Base-by-base conservation (phyloP, 106 monocot genomes). In the Allium sativum region DNA sequence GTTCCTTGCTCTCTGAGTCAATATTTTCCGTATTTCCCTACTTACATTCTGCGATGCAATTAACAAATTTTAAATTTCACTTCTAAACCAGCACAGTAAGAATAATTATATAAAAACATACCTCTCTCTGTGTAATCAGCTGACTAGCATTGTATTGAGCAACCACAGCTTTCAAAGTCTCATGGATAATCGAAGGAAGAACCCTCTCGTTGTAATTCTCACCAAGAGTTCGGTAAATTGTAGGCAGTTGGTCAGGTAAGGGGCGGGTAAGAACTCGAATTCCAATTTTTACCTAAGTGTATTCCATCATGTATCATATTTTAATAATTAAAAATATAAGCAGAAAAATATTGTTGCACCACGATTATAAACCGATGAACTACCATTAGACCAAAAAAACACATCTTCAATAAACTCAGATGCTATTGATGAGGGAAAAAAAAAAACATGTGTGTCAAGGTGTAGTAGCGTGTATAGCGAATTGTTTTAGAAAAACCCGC, bases 141-240 rank as follows among this genome's bases (percentile, higher is more conserved):
- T 96, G 96, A 56, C 87, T 96, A 48, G 87, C 96, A 82, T 96
- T 91, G 77, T 96, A 96, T 60, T 96, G 95, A 2, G 90, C 95
- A 40, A 96, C 90, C 16, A 96, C 90, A 67, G 87, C 83, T 65
- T 96, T 96, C 62, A 96, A 64, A 57, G 88, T 88, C 61, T 88
- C 88, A 61, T 88, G 88, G 54, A 88, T 81, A 74, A 82, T 86
- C 42, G 89, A 89, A 55, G 89, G 84, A 21, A 84, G 65, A 55
- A 89, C 81, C 74, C 81, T 84, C 73, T 84, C 84, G 70, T 84
- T 84, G 47, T 81, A 89, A 66, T 84, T 85, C 68, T 85, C 79
- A 42, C 89, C 84, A 50, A 87, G 76, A 17, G 70, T 79, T 54
- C 86, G 68, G 45, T 87, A 87, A 13, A 87, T 87, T 18, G 79